Evolutionary conservation across 306 rosid genomes (phyloP), one percentile per base, ranked within the genome.

Genomic region (Clitoria ternatea): DNA sequence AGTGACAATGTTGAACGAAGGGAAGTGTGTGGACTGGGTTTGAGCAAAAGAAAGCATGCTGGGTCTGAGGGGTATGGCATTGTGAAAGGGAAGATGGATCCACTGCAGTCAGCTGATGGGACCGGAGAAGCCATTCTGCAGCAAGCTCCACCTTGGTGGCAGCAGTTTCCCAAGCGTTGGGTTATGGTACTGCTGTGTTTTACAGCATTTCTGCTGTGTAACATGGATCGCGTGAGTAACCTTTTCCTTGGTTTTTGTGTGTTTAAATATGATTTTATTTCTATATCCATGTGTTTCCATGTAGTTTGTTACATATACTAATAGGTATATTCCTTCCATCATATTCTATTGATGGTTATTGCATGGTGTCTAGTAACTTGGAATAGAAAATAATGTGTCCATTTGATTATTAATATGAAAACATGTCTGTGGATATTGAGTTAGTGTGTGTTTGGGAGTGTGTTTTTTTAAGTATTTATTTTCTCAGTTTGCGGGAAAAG

Each of bases 201-300:
- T 81, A 1, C 86, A n/a, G 84, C 98, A 35, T 90, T 93, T 77
- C 83, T 90, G 7, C 78, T 93, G 61, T 93, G 98, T 87, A 93
- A 93, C 85, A 90, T 93, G 98, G 98, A 93, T 70, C 97, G 98
- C 10, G 98, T 93, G 92, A 87, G 98, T 84, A 50, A 65, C 60
- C 47, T 77, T 59, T 36, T 72, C 22, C 30, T 27, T 49, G 29
- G 19, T 47, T 36, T 59, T 66, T 59, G 7, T 48, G 19, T 18
- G 53, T 70, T 75, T 56, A 61, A 8, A 26, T 54, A 36, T n/a
- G 7, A 23, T 39, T 33, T 37, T 40, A 43, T 40, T 44, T 26
- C 23, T 27, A 48, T 66, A 30, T 56, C 12, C 14, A 26, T 29
- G 75, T 37, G n/a, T 66, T 63, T 42, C 42, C 59, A 32, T 17